Evolutionary conservation across 331 rosid species (phyloP), one percentile per base, ranked within the genome.

Genomic region (Erythrophleum ivorense): DNA sequence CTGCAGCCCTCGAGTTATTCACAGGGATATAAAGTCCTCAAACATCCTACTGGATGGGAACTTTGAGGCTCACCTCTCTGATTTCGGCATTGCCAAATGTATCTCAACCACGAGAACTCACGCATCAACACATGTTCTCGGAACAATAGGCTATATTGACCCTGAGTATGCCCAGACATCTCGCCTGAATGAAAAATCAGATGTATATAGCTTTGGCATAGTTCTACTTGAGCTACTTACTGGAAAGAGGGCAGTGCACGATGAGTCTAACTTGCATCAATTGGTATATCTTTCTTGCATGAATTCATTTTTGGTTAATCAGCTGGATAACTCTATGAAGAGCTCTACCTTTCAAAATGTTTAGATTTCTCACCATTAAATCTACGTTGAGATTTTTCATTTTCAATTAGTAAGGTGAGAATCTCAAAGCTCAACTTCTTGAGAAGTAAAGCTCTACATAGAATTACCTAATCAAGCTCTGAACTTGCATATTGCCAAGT

Each of bases 161-260:
- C 99, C 99, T 0, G 99, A 95, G 77, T 95, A 95, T 85, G 99
- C 99, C 8, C 86, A 89, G 2, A 95, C 98, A 8, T 95, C 97
- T 9, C 90, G 97, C 72, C 88, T 95, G 57, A 95, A 80, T 52
- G 99, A 95, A 79, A 95, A 95, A 74, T 95, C 97, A 0, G 98
- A 95, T 76, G 92, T 95, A 0, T 95, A 95, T 74, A 95, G 98
- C 91, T 95, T 95, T 50, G 99, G 99, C 29, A 82, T 95, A 78
- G 98, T 95, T 68, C 93, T 95, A 43, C 88, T 95, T 31, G 99
- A 95, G 89, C 88, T 95, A 34, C 87, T 95, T 3, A 95, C 98
- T 0, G 99, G 99, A 48, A 95, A 87, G 86, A 95, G 90, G 77
- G 98, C 99, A 29, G 99, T 95, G 76, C 96, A 93, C 62, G 87